Conservation (phyloP, 768 basidiomycete species). For the Phlegmacium glaucopus region DNA sequence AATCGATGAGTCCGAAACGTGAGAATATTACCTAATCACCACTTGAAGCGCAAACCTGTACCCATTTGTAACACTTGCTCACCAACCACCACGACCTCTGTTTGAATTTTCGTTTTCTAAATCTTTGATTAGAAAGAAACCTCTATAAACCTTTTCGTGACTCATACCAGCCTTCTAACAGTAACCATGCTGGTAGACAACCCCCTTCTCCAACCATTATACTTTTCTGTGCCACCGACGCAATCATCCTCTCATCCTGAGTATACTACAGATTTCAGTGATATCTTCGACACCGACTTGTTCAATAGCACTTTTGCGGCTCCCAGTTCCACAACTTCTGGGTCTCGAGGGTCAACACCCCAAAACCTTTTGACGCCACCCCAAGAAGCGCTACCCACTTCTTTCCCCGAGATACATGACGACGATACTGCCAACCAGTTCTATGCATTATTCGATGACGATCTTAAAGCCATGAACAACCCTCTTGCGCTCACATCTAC, state of each 20-base stretch:
- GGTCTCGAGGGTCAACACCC: slow-evolving; percentile 43
- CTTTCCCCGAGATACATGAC: slow-evolving; percentile 37
- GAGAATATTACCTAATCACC: too few species aligned
- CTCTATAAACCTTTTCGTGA: too few species aligned
- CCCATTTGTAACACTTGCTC: too few species aligned
- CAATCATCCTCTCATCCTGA: slow-evolving; percentile 14
- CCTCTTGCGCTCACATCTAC: slow-evolving; percentile 12
- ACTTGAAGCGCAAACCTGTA: too few species aligned
- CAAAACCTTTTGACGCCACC: slow-evolving; percentile 45
- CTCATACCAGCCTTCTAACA: too few species aligned
- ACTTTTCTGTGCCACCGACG: slow-evolving; percentile 10
- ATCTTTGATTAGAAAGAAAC: too few species aligned
- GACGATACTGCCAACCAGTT: slow-evolving; percentile 27
- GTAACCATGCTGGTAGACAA: slow-evolving; percentile 22
- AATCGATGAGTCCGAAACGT: too few species aligned
- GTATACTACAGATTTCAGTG: slow-evolving; percentile 42
- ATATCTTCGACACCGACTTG: slow-evolving; percentile 67
- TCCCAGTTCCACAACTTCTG: slow-evolving; percentile 28
- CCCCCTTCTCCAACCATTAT: slow-evolving; percentile 17
- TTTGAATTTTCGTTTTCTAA: too few species aligned
- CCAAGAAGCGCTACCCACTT: slow-evolving; percentile 27
- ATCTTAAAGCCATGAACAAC: slow-evolving; percentile 35
- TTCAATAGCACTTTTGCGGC: slow-evolving; percentile 31
- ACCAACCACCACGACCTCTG: too few species aligned
- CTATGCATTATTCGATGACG: slow-evolving; percentile 46